Percentiles rank a stretch among this genome's conserved stretches.
Conservation (phyloP, 495 filamentous ascomycete species). For the Ascodesmis nigricans region DNA sequence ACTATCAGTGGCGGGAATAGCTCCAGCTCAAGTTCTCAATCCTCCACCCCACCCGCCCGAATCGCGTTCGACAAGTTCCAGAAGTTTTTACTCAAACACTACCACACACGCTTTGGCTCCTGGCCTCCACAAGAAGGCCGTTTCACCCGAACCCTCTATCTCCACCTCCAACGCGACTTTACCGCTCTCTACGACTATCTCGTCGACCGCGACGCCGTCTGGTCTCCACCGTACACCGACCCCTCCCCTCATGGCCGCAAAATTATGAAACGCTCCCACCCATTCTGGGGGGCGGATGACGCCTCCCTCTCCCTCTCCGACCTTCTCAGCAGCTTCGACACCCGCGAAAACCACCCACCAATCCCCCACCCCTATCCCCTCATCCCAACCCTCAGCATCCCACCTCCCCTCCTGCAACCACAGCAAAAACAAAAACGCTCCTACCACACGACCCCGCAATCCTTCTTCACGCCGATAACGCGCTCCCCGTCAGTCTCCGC, state of each 20-base stretch:
- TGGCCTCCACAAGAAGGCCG: constrained; percentile 37
- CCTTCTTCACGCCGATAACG: constrained; percentile 1
- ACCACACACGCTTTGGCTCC: constrained; percentile 29
- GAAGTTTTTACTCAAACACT: constrained; percentile 33
- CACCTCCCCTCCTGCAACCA: constrained; percentile 19
- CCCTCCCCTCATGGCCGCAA: constrained; percentile 27
- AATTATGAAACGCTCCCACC: constrained; percentile 29
- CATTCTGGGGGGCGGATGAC: constrained; percentile 37
- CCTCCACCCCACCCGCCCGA: constrained; percentile 24
- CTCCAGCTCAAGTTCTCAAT: constrained; percentile 10
- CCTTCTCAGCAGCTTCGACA: constrained; percentile 45
- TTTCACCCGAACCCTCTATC: constrained; percentile 36
- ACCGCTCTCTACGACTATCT: constrained; percentile 49
- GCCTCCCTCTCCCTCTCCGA: constrained; percentile 40
- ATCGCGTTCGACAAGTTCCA: constrained; percentile 33
- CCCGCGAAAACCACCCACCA: constrained; percentile 36
- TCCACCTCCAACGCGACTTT: constrained; percentile 41
- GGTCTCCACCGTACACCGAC: constrained; percentile 21
- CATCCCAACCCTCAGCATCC: constrained; percentile 25
- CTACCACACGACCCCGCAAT: constrained; percentile 10
- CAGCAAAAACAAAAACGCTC: constrained; percentile 24
- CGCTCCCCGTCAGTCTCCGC: background rate
- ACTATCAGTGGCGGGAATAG: no score
- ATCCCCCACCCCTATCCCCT: constrained; percentile 51
- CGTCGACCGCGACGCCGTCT: constrained; percentile 43